Percentiles rank a stretch among this genome's conserved stretches.
Conservation (phyloP, 768 basidiomycete genomes). For the Macrocybe gigantea region DNA sequence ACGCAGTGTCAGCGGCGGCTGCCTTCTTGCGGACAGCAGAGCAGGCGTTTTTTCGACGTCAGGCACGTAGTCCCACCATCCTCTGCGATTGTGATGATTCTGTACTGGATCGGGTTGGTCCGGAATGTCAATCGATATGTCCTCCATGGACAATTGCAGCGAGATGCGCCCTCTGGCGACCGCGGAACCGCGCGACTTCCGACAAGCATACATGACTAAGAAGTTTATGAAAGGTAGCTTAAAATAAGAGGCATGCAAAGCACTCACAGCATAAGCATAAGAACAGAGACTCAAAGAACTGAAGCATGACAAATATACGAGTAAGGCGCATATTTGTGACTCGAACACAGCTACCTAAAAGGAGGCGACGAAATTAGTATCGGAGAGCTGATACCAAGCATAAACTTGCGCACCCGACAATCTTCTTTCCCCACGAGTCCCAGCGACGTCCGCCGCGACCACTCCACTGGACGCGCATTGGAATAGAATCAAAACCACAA, state of each 20-base stretch:
- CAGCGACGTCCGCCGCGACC: constrained; percentile 34
- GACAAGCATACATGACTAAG: constrained; percentile 50
- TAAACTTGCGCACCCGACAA: constrained; percentile 35
- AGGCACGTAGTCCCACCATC: constrained; percentile 55
- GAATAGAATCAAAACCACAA: constrained; percentile 34
- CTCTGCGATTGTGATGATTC: constrained; percentile 25
- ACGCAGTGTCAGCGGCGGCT: background rate
- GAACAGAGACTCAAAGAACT: constrained; percentile 50
- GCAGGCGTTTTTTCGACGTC: constrained; percentile 10
- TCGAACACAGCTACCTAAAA: constrained; percentile 42
- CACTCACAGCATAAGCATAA: constrained; percentile 55
- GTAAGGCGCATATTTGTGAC: constrained; percentile 27
- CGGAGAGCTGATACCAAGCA: background rate
- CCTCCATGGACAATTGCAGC: constrained; percentile 39
- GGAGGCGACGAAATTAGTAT: background rate
- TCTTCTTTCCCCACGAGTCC: constrained; percentile 32
- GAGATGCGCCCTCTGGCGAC: constrained; percentile 53
- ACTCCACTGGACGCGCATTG: constrained; percentile 35
- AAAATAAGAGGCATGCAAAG: background rate
- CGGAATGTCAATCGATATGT: constrained; percentile 25
- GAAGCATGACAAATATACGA: constrained; percentile 38
- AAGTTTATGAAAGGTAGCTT: constrained; percentile 1
- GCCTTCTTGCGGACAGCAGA: background rate
- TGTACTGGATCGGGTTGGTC: constrained; percentile 11
- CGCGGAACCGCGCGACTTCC: constrained; percentile 44